Conservation (phyloP, 2,329 filamentous ascomycete genomes). For the Raffaelea arxii region DNA sequence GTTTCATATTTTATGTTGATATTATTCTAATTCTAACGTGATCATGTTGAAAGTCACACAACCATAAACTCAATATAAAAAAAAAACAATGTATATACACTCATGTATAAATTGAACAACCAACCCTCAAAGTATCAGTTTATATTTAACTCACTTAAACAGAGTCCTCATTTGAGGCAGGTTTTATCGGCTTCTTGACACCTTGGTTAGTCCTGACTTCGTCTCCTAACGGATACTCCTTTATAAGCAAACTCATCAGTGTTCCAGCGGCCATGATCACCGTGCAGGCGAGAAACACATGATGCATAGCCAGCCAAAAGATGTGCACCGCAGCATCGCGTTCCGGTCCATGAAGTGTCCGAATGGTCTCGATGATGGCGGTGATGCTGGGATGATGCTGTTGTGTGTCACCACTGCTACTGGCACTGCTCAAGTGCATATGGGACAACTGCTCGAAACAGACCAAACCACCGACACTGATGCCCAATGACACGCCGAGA, state of each 20-base stretch:
- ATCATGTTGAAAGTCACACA: no score
- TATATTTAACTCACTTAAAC: no score
- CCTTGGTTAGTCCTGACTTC: neutral
- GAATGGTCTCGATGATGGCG: neutral
- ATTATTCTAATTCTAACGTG: no score
- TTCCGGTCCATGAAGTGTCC: neutral
- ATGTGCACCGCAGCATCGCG: neutral
- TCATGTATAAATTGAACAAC: no score
- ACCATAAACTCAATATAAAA: no score
- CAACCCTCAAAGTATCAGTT: no score
- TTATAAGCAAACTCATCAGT: neutral
- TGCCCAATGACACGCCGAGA: neutral
- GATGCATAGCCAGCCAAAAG: neutral
- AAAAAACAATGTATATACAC: no score
- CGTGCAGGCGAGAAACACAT: neutral
- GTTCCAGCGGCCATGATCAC: neutral
- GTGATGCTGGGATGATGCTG: neutral
- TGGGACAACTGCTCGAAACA: neutral
- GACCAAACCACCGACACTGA: neutral
- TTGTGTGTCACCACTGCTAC: neutral
- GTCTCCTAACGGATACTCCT: neutral
- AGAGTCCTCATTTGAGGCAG: no score
- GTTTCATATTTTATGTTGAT: no score
- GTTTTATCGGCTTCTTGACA: neutral
- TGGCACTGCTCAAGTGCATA: neutral